A percentile compares a stretch with the other conserved stretches of the same genome.
Conservation (phyloP, 2,329 filamentous ascomycete species). For the Penicillium sp. region DNA sequence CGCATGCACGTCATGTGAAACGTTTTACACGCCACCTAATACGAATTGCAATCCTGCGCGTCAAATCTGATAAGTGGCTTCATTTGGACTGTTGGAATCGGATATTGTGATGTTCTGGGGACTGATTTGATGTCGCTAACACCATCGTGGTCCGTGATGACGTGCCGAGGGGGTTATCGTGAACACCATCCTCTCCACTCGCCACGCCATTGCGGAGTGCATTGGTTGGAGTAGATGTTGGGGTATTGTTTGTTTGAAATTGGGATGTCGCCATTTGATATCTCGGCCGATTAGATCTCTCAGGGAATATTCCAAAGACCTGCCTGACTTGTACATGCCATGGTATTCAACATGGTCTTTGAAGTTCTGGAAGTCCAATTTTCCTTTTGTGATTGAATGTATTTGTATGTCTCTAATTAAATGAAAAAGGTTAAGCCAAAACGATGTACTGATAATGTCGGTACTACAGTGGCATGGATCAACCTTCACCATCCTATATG, state of each 20-base stretch:
- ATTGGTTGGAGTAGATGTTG: slow-evolving; percentile 1
- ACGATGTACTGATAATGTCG: too few relatives aligned
- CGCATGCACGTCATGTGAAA: slow-evolving; percentile 21
- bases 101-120: slow-evolving; percentile 1
- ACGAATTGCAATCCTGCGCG: background rate
- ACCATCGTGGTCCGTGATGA: slow-evolving; percentile 24
- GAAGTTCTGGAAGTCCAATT: background rate
- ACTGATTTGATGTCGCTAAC: slow-evolving; percentile 22
- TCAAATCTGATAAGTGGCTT: background rate
- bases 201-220: slow-evolving; percentile 18
- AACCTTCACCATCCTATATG: background rate
- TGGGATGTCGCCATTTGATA: background rate
- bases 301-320: background rate
- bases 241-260: background rate
- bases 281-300: background rate
- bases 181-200: slow-evolving; percentile 20
- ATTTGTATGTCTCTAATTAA: background rate
- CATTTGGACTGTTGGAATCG: background rate
- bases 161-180: slow-evolving; percentile 18
- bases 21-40: slow-evolving; percentile 15
- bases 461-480: background rate
- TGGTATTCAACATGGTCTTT: too few relatives aligned
- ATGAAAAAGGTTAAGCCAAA: background rate
- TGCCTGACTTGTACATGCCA: background rate
- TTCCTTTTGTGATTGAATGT: background rate